Evolutionary conservation across 1,139 yeast species (phyloP).

Genomic region (Diutina neorugosa): DNA sequence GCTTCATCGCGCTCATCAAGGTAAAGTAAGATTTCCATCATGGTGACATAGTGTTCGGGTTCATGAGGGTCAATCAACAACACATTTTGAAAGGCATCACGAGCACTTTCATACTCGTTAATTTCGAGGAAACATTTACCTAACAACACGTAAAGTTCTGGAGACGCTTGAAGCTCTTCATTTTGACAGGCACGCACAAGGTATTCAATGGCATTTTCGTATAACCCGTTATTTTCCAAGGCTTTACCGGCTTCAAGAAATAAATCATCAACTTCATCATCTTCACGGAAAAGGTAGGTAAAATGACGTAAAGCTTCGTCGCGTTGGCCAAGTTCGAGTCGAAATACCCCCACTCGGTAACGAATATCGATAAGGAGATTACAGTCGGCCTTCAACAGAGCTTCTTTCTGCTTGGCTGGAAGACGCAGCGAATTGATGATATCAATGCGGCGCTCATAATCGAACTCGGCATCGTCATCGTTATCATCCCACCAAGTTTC

Average conservation of each 20-base stretch:
- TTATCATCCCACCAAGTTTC: slow-evolving; percentile 81
- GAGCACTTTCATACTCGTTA: slow-evolving; percentile 62
- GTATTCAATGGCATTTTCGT: slow-evolving; percentile 60
- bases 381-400: slow-evolving; percentile 7
- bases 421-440: neutral
- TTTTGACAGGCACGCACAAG: slow-evolving; percentile 19
- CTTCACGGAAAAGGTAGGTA: slow-evolving; percentile 40
- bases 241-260: slow-evolving; percentile 67
- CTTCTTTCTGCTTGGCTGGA: slow-evolving; percentile 4
- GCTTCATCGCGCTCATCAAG: slow-evolving; percentile 60
- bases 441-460: slow-evolving; percentile 11
- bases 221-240: slow-evolving; percentile 55
- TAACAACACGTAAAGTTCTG: slow-evolving; percentile 47
- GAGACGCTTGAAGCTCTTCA: slow-evolving; percentile 12
- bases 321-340: slow-evolving; percentile 52
- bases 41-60: slow-evolving; percentile 59
- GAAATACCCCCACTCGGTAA: slow-evolving; percentile 61
- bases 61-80: slow-evolving; percentile 49
- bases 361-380: slow-evolving; percentile 78
- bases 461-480: slow-evolving; percentile 72
- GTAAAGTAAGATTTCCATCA: slow-evolving; percentile 73
- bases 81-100: slow-evolving; percentile 46
- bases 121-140: slow-evolving; percentile 73
- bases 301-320: slow-evolving; percentile 70
- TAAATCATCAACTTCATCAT: slow-evolving; percentile 51